phyloP scores from a whole-genome alignment of 139 green algal genomes.

The Auxenochlorella pyrenoidosa region DNA sequence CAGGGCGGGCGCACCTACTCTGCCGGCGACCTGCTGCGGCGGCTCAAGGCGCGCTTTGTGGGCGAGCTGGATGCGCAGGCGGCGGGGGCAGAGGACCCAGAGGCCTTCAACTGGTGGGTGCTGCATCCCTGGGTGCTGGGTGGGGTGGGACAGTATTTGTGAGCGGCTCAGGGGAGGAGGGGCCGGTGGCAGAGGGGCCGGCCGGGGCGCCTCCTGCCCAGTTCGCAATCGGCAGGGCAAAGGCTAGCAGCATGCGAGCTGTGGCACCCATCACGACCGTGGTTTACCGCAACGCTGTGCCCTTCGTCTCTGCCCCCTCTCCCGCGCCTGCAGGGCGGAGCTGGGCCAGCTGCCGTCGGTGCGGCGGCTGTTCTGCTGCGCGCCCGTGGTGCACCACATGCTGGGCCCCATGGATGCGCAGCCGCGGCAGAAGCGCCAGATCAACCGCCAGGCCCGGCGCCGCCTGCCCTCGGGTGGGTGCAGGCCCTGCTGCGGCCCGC shows the following conservation, averaged over 20 bases:
- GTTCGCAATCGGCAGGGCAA: no score
- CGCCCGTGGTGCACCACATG: constrained; percentile 56
- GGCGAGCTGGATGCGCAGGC: constrained; percentile 39
- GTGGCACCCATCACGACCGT: not conserved
- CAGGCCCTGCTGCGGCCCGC: no score
- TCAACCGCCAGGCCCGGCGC: constrained; percentile 30
- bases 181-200: not conserved
- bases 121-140: not conserved
- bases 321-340: constrained; percentile 13
- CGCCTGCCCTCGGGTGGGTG: constrained; percentile 21
- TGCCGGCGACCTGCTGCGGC: constrained; percentile 44
- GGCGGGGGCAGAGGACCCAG: constrained; percentile 37
- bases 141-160: not conserved
- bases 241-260: no score
- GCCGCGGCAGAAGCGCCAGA: constrained; percentile 46
- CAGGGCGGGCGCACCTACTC: constrained; percentile 19
- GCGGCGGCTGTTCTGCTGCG: constrained; percentile 40
- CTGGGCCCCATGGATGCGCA: constrained; percentile 59
- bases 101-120: constrained; percentile 66
- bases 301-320: no score
- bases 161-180: not conserved
- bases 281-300: no score
- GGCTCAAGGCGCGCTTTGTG: constrained; percentile 45
- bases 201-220: no score
- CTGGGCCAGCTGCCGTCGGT: constrained; percentile 37